These are phyloP conservation scores for Hypoxylon sp. DNA, from an alignment of 2,329 filamentous ascomycete genomes.

Conservation along the genomic window DNA sequence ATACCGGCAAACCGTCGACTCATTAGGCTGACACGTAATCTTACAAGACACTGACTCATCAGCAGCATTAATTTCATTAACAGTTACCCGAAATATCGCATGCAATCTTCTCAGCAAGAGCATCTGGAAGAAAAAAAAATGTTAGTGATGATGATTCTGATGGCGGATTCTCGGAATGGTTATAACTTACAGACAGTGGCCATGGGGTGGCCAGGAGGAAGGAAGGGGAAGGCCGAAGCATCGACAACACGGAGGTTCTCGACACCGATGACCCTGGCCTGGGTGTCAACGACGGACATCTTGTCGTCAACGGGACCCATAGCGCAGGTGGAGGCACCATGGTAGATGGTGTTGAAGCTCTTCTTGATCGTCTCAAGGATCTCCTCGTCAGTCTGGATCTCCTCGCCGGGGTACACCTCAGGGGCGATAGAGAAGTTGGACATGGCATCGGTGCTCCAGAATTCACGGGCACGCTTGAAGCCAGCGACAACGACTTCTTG, in stretches of 20 bases:
- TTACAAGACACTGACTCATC: too few species aligned
- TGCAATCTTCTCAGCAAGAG: too few species aligned
- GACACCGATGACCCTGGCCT: constrained; percentile 63
- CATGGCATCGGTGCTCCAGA: constrained; percentile 70
- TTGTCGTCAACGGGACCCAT: constrained; percentile 62
- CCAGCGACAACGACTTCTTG: constrained; percentile 72
- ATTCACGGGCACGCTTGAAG: constrained; percentile 68
- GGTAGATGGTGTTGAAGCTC: constrained; percentile 48
- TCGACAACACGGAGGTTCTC: constrained; percentile 40
- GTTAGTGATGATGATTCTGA: too few species aligned
- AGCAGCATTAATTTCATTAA: too few species aligned
- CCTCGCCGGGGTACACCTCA: constrained; percentile 66
- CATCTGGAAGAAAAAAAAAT: too few species aligned
- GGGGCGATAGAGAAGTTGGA: constrained; percentile 70
- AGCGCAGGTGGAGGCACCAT: constrained; percentile 61
- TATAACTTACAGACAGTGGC: neutral
- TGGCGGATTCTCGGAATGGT: too few species aligned
- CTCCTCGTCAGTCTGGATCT: constrained; percentile 66
- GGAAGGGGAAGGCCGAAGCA: neutral
- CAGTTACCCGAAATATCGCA: too few species aligned
- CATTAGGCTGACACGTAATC: too few species aligned
- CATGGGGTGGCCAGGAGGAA: neutral
- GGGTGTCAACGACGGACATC: constrained; percentile 61
- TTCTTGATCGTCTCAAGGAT: constrained; percentile 47
- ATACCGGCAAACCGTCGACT: too few species aligned